These are phyloP conservation scores for Aureobasidium sp. DNA, from an alignment of 2,329 filamentous ascomycete species.

Conservation along the genomic window DNA sequence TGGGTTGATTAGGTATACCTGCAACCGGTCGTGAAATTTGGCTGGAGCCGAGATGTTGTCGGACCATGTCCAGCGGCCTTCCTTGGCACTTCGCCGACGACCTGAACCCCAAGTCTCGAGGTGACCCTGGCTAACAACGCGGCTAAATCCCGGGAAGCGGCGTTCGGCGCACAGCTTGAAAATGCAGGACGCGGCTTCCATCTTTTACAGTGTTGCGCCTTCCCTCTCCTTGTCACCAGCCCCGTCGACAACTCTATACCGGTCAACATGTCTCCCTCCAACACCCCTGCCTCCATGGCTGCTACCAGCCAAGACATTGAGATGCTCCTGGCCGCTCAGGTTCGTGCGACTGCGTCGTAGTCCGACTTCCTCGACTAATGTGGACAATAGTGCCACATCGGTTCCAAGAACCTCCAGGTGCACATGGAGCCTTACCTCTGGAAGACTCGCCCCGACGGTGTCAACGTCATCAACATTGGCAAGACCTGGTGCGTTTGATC, in stretches of 20 bases:
- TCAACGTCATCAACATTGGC: constrained; percentile 99
- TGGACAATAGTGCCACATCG: constrained; percentile 64
- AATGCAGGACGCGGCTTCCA: constrained; percentile 1
- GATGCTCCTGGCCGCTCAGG: constrained; percentile 83
- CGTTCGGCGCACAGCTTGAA: neutral
- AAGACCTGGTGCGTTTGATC: constrained; percentile 82
- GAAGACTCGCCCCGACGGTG: constrained; percentile 97
- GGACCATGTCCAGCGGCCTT: neutral
- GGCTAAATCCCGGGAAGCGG: neutral
- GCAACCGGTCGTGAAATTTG: neutral
- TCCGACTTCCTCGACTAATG: constrained; percentile 39
- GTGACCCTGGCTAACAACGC: neutral
- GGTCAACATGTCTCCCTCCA: constrained; percentile 85
- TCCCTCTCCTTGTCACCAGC: constrained; percentile 18
- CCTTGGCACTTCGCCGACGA: neutral
- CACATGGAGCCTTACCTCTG: constrained; percentile 99
- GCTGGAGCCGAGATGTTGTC: neutral
- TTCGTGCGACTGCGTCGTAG: constrained; percentile 10
- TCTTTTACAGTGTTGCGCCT: constrained; percentile 1
- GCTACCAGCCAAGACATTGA: constrained; percentile 97
- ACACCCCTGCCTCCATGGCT: constrained; percentile 93
- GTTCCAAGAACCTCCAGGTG: constrained; percentile 98
- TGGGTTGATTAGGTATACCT: neutral
- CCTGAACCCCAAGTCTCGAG: neutral
- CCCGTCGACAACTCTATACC: constrained; percentile 16